Evolutionary conservation across 2,329 filamentous ascomycete genomes (phyloP), one percentile per base, ranked within the genome.

Genomic region (Diplodia mutila): DNA sequence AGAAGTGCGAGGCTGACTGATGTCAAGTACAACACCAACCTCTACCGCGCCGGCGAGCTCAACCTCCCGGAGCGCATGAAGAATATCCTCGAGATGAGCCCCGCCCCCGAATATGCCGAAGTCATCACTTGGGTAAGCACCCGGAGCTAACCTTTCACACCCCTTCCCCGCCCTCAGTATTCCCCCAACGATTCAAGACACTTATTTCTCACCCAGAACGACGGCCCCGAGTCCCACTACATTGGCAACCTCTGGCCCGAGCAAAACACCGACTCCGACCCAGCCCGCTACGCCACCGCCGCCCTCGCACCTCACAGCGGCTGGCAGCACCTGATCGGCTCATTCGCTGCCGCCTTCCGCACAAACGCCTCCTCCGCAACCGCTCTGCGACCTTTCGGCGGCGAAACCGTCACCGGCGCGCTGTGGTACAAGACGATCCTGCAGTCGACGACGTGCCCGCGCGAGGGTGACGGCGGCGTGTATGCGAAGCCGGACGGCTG

Each of bases 151-250:
- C 7, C 25, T 25, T 21, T 7, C 11, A 16, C 12, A 11, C 53
- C n/a, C 34, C 53, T 2, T 34, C 18, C 32, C n/a, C n/a, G 9
- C 11, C 53, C 51, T 2, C 18, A n/a, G 2, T 16, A 1, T 23
- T 4, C n/a, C 7, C 25, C 55, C 27, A 25, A 9, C 32, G 23
- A 2, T 23, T 12, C n/a, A 57, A 57, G n/a, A 37, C 18, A 27
- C 18, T 32, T 1, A n/a, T 2, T 4, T 9, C 25, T 14, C n/a
- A n/a, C n/a, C 9, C 54, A 59, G 57, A 78, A 80, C 66, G 76
- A 79, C 64, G 78, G 75, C 1, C 75, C 76, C 18, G 77, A 79
- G 66, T 75, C 73, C 67, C 79, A 80, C 69, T 80, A 80, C 70
- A 74, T 80, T 48, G 78, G 78, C 32, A 72, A 73, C 18, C 71